Evolutionary conservation across 2,329 filamentous ascomycete species (phyloP).

Genomic region (Coleophoma eucalyptorum): DNA sequence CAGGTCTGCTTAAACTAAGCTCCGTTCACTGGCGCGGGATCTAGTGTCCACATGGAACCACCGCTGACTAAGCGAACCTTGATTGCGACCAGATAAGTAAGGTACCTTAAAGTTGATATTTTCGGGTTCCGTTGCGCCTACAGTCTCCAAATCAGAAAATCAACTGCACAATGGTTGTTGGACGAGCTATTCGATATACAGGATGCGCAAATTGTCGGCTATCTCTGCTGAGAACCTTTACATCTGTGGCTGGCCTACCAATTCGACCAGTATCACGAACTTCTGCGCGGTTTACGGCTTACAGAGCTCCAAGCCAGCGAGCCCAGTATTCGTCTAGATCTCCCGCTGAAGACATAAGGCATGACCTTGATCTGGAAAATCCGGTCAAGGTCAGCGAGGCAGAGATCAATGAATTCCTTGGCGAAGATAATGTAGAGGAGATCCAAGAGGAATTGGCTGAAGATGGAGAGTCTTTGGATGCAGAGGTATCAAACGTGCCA

Average conservation of each 20-base stretch:
- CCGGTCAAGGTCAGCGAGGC: constrained; percentile 1
- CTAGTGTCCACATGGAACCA: too few species aligned
- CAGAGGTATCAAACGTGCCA: constrained; percentile 39
- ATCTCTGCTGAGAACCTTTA: constrained; percentile 21
- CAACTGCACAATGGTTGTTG: constrained; percentile 16
- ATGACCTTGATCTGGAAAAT: not conserved
- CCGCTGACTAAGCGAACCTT: too few species aligned
- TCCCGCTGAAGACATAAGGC: not conserved
- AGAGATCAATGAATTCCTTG: not conserved
- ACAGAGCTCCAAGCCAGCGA: constrained; percentile 4
- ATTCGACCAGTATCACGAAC: constrained; percentile 10
- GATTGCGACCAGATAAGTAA: too few species aligned
- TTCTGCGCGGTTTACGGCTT: constrained; percentile 5
- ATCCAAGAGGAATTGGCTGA: not conserved
- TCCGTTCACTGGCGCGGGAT: too few species aligned
- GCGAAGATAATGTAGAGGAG: constrained; percentile 4
- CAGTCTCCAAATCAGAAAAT: too few species aligned
- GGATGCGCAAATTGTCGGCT: constrained; percentile 27
- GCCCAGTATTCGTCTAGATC: constrained; percentile 11
- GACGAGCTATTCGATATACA: constrained; percentile 21
- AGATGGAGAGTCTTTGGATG: constrained; percentile 12
- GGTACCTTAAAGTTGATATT: too few species aligned
- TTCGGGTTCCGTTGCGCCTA: too few species aligned
- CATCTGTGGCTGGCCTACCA: constrained; percentile 15
- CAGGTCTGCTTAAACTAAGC: too few species aligned